Base-by-base conservation (phyloP, 2,329 filamentous ascomycete genomes). In the Nigrograna mackinnonii region DNA sequence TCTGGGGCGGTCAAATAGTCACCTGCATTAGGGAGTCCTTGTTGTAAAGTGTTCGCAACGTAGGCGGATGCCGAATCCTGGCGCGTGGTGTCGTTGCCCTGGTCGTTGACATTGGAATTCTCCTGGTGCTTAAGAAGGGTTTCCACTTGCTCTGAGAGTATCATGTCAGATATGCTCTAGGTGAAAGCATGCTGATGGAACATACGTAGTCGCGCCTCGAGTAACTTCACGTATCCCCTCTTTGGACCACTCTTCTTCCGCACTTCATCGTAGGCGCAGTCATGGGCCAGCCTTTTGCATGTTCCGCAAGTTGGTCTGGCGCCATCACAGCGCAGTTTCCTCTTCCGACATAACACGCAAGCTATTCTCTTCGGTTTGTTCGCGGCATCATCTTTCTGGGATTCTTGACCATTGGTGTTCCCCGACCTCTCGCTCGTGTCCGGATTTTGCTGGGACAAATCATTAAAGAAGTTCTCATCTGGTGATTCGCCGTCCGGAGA, bases 201-300 rank as follows among this genome's bases (percentile, higher is more conserved):
- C 87, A 74, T 78, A 95, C 91, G 91, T 62, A 99, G 73, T 67
- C 94, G 83, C 66, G 95, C 91, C 70, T 97, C 94, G 55, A 97
- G 73, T 46, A 91, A 86, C 76, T 96, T 96, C 48, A 96, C 91
- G 66, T 96, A 96, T 57, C 91, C 91, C 64, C 91, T 81, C 75
- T 96, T 96, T 2, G 91, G 91, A 3, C 91, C 91, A 67, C 91
- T 95, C 81, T 96, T 96, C 72, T 90, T 89, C 65, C 91, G 83
- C 57, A 92, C 86, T 73, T 96, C 91, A 64, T 96, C 91, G 64
- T 96, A 96, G 47, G 87, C 85, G 72, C 91, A 96, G 41, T 86
- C 82, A 69, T 96, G 91, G 32, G 88, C 85, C 37, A 96, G 75
- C n/a, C 91, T 79, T 22, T 87, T 84, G 69, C 91, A 96, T 19